These are phyloP conservation scores for Pezicula neosporulosa DNA, from an alignment of 2,329 filamentous ascomycete species.

Conservation along the genomic window DNA sequence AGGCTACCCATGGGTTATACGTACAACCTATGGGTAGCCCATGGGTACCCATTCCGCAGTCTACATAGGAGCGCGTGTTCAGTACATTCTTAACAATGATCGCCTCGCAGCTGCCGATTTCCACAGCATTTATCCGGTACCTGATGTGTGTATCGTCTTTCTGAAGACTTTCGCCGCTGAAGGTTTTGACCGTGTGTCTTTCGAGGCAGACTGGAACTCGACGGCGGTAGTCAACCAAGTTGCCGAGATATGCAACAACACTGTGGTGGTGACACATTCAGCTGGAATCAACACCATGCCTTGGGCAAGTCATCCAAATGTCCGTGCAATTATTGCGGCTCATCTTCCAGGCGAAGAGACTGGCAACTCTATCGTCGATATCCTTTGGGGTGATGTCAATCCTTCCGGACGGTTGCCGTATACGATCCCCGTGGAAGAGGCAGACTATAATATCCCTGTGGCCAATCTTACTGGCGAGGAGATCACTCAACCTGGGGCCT, in stretches of 20 bases:
- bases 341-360: slow-evolving; percentile 57
- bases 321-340: slow-evolving; percentile 57
- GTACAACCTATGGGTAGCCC: too few relatives aligned
- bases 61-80: too few relatives aligned
- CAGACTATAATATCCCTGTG: slow-evolving; percentile 50
- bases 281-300: slow-evolving; percentile 61
- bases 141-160: slow-evolving; percentile 65
- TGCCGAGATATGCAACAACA: slow-evolving; percentile 47
- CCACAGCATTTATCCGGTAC: neutral
- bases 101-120: too few relatives aligned
- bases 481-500: slow-evolving; percentile 11
- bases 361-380: slow-evolving; percentile 56
- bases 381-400: slow-evolving; percentile 58
- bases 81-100: too few relatives aligned
- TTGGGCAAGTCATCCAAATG: slow-evolving; percentile 54
- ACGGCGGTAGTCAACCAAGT: slow-evolving; percentile 34
- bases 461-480: slow-evolving; percentile 44
- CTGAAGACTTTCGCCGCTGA: slow-evolving; percentile 69
- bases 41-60: too few relatives aligned
- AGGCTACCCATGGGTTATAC: too few relatives aligned
- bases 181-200: slow-evolving; percentile 54
- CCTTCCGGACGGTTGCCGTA: slow-evolving; percentile 44
- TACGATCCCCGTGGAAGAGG: slow-evolving; percentile 54
- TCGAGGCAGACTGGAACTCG: slow-evolving; percentile 15
- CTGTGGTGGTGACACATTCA: slow-evolving; percentile 64